phyloP scores from a whole-genome alignment of 768 basidiomycete species.

The Suillus tomentosus region DNA sequence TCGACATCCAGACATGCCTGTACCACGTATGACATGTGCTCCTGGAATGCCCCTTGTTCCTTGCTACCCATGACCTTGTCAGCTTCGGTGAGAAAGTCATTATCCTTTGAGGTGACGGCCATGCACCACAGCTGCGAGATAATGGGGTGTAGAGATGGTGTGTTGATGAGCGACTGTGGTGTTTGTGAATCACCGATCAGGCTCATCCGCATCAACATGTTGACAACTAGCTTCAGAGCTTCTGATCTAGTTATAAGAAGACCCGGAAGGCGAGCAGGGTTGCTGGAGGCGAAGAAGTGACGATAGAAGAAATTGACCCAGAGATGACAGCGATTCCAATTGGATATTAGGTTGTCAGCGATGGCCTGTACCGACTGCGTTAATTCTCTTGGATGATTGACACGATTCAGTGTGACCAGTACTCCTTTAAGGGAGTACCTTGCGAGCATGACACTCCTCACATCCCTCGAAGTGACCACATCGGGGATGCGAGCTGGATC shows the following conservation, averaged over 20 bases:
- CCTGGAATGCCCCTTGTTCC: slow-evolving; percentile 8
- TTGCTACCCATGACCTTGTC: slow-evolving; percentile 10
- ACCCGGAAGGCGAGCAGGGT: slow-evolving; percentile 7
- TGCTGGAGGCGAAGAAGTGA: slow-evolving; percentile 9
- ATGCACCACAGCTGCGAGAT: slow-evolving; percentile 7
- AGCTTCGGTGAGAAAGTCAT: slow-evolving; percentile 5
- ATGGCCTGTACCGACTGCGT: neutral
- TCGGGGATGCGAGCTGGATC: slow-evolving; percentile 12
- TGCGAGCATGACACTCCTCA: slow-evolving; percentile 5
- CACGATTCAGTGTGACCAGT: slow-evolving; percentile 6
- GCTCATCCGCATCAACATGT: slow-evolving; percentile 9
- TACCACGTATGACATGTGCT: slow-evolving; percentile 11
- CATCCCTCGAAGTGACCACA: slow-evolving; percentile 7
- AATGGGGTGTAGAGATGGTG: slow-evolving; percentile 4
- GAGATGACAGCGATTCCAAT: slow-evolving; percentile 7
- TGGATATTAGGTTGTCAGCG: slow-evolving; percentile 1
- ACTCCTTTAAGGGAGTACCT: slow-evolving; percentile 10
- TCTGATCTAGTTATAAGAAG: slow-evolving; percentile 9
- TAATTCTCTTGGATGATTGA: neutral
- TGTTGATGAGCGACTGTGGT: slow-evolving; percentile 6
- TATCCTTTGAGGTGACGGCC: slow-evolving; percentile 7
- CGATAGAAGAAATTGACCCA: slow-evolving; percentile 9
- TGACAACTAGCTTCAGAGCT: slow-evolving; percentile 8
- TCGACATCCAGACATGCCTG: slow-evolving; percentile 7
- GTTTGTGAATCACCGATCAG: slow-evolving; percentile 1